Evolutionary conservation across 306 rosid genomes (phyloP).

Genomic region (Pyrus communis): DNA sequence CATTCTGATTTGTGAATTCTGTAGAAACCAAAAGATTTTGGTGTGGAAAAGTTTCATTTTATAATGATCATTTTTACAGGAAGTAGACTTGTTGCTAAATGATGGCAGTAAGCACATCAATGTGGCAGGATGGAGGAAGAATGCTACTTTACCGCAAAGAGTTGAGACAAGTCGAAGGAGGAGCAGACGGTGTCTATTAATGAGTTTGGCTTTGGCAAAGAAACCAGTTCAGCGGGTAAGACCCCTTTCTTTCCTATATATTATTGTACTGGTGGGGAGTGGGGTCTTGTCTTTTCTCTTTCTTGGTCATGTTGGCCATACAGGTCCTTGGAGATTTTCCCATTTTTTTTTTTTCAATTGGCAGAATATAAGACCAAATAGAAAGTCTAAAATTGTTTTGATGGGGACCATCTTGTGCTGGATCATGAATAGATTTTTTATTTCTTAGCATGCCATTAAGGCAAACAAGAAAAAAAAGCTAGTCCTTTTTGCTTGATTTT

Average conservation of each 20-base stretch:
- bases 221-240: conserved; percentile 74
- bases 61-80: conserved; percentile 41
- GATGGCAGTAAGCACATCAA: conserved; percentile 98
- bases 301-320: neutral
- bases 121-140: conserved; percentile 92
- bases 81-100: conserved; percentile 91
- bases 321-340: neutral
- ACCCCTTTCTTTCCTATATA: neutral
- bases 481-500: conserved; percentile 15
- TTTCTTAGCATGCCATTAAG: conserved; percentile 2
- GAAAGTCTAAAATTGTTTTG: neutral
- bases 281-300: conserved; percentile 6
- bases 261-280: neutral
- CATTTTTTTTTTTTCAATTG: neutral
- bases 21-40: conserved; percentile 1
- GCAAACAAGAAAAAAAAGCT: neutral
- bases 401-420: conserved; percentile 5
- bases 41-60: conserved; percentile 13
- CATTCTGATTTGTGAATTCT: conserved; percentile 12
- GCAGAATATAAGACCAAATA: neutral
- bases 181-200: conserved; percentile 88
- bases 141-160: conserved; percentile 64
- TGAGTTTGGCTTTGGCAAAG: conserved; percentile 97
- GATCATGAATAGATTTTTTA: conserved; percentile 13
- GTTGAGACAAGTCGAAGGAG: conserved; percentile 94